A percentile compares a stretch with the other conserved stretches of the same genome.
Evolutionary conservation across 345 rosid genomes (phyloP).

Genomic region (Lepidium didymum): DNA sequence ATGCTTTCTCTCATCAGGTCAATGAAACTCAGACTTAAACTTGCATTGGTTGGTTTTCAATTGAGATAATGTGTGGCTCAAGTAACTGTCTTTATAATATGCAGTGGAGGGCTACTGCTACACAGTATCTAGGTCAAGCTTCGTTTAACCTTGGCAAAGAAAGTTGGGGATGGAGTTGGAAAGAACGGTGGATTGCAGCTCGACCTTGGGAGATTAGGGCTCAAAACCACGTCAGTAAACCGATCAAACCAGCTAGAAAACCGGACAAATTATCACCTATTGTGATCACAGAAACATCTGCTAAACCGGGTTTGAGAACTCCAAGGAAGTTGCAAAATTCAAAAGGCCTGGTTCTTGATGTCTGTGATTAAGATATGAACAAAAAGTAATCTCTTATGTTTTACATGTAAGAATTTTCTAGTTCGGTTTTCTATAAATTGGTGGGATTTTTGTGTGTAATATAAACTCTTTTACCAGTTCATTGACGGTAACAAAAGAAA

Average conservation of each 20-base stretch:
- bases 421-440: constrained; percentile 6
- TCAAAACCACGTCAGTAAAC: constrained; percentile 28
- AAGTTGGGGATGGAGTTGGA: constrained; percentile 93
- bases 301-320: constrained; percentile 28
- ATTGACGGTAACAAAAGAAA: no score
- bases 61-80: constrained; percentile 1
- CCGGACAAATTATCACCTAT: constrained; percentile 15
- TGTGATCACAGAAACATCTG: neutral
- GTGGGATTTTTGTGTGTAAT: neutral
- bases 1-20: constrained; percentile 94
- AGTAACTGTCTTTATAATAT: constrained; percentile 2
- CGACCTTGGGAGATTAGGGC: constrained; percentile 77
- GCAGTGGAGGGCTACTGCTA: constrained; percentile 86
- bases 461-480: neutral
- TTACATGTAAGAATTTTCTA: neutral
- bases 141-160: constrained; percentile 58
- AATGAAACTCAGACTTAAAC: neutral
- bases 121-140: constrained; percentile 75
- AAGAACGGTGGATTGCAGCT: constrained; percentile 76
- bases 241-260: constrained; percentile 32
- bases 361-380: neutral
- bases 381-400: neutral
- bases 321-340: constrained; percentile 22
- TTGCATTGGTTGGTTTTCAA: neutral
- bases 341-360: constrained; percentile 9